Evolutionary conservation across 768 basidiomycete species (phyloP).

Genomic region (Strobilomyces confusus): DNA sequence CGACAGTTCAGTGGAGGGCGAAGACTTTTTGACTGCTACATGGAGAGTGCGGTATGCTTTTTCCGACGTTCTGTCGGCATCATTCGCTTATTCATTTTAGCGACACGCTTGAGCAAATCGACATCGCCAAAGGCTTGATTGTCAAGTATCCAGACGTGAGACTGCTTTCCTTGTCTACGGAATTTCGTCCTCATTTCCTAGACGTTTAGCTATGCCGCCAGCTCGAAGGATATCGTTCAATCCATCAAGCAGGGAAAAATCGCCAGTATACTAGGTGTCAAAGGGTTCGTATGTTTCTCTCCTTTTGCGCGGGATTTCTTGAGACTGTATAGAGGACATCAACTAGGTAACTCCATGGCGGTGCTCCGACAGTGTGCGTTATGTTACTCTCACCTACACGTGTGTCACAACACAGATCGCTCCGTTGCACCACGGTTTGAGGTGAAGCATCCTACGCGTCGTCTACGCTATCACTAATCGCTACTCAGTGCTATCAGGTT

Average conservation of each 20-base stretch:
- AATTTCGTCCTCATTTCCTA: slow-evolving; percentile 22
- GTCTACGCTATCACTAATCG: background rate
- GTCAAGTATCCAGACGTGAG: slow-evolving; percentile 73
- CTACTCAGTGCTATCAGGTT: slow-evolving; percentile 57
- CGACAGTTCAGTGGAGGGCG: slow-evolving; percentile 45
- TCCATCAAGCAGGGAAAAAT: slow-evolving; percentile 73
- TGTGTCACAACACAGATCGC: slow-evolving; percentile 72
- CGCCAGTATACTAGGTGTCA: slow-evolving; percentile 82
- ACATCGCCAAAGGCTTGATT: slow-evolving; percentile 75
- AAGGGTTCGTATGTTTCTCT: slow-evolving; percentile 58
- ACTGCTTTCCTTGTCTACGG: background rate
- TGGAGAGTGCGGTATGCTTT: slow-evolving; percentile 48
- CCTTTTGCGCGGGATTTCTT: background rate
- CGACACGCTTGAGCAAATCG: slow-evolving; percentile 94
- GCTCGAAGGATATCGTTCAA: slow-evolving; percentile 49
- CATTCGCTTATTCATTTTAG: slow-evolving; percentile 28
- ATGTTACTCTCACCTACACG: slow-evolving; percentile 87
- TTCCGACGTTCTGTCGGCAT: too few species aligned
- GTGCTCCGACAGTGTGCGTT: slow-evolving; percentile 85
- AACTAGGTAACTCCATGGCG: slow-evolving; percentile 87
- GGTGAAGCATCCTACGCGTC: slow-evolving; percentile 33
- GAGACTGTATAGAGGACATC: slow-evolving; percentile 61
- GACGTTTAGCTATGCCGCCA: slow-evolving; percentile 61
- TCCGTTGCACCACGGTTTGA: slow-evolving; percentile 66
- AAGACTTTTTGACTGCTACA: slow-evolving; percentile 53